These are phyloP conservation scores for Parietaria judaica DNA, from an alignment of 306 rosid species.

Conservation along the genomic window DNA sequence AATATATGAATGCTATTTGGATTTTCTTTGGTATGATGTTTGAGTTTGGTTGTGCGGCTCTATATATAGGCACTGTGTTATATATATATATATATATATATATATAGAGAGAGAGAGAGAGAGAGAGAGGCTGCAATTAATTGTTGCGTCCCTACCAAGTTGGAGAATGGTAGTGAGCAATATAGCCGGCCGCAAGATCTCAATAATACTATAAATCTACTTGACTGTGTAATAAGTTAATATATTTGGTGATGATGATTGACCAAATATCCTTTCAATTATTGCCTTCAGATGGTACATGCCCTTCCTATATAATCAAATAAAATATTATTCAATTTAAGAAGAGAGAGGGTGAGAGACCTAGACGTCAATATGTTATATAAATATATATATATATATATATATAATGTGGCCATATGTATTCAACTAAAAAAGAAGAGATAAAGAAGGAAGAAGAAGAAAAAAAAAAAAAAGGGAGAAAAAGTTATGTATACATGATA, in stretches of 20 bases:
- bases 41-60: conserved; percentile 14
- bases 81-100: no score
- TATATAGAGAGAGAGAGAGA: conserved; percentile 3
- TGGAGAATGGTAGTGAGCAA: conserved; percentile 15
- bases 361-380: conserved; percentile 6
- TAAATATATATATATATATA: neutral
- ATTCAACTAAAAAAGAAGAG: neutral
- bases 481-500: conserved; percentile 2
- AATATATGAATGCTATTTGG: neutral
- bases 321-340: neutral
- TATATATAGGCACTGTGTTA: conserved; percentile 11
- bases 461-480: neutral
- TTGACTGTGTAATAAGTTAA: neutral
- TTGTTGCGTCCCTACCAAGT: conserved; percentile 44
- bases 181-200: conserved; percentile 28
- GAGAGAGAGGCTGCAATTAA: conserved; percentile 17
- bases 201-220: conserved; percentile 7
- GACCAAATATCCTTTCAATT: conserved; percentile 31
- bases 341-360: neutral
- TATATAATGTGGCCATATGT: neutral
- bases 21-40: conserved; percentile 18
- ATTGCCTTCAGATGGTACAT: conserved; percentile 22
- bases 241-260: conserved; percentile 18
- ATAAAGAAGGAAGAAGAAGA: neutral
- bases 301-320: neutral